phyloP scores from a whole-genome alignment of 805 yeast species.

The Hyphopichia homilentoma region DNA sequence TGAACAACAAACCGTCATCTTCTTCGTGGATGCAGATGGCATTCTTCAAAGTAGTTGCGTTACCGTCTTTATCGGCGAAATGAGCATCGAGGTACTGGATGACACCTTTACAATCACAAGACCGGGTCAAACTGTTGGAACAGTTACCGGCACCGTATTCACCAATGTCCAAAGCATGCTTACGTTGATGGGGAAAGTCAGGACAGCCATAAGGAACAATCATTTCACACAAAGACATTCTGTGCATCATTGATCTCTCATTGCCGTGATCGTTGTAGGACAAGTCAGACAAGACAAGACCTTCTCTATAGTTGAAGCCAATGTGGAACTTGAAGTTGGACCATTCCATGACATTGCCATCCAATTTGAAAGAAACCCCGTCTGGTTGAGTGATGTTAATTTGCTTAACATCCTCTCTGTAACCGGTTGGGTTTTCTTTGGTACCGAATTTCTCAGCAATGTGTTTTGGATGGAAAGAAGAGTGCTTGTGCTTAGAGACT shows the following conservation, averaged over 20 bases:
- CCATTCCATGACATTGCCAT: constrained; percentile 70
- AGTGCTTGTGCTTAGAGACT: constrained; percentile 61
- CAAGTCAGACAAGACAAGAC: constrained; percentile 73
- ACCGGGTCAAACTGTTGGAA: constrained; percentile 74
- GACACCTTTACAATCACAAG: constrained; percentile 85
- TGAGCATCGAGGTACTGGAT: constrained; percentile 82
- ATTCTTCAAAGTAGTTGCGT: constrained; percentile 65
- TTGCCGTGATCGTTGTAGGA: constrained; percentile 73
- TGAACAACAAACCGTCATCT: constrained; percentile 75
- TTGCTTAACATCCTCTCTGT: constrained; percentile 62
- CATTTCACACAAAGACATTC: constrained; percentile 77
- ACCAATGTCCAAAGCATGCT: constrained; percentile 83
- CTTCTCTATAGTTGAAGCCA: constrained; percentile 85
- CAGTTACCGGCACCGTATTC: constrained; percentile 86
- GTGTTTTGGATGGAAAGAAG: constrained; percentile 68
- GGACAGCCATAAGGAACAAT: constrained; percentile 83
- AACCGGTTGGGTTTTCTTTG: constrained; percentile 41
- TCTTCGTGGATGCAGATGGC: constrained; percentile 86
- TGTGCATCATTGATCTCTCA: constrained; percentile 70
- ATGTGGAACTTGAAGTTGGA: constrained; percentile 73
- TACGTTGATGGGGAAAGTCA: constrained; percentile 76
- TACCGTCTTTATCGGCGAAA: constrained; percentile 64
- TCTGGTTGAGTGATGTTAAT: constrained; percentile 74
- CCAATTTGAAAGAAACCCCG: constrained; percentile 74
- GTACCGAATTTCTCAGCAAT: constrained; percentile 57